These are phyloP conservation scores for Zygnema circumcarinatum DNA, from an alignment of 139 green algal species.

Conservation along the genomic window DNA sequence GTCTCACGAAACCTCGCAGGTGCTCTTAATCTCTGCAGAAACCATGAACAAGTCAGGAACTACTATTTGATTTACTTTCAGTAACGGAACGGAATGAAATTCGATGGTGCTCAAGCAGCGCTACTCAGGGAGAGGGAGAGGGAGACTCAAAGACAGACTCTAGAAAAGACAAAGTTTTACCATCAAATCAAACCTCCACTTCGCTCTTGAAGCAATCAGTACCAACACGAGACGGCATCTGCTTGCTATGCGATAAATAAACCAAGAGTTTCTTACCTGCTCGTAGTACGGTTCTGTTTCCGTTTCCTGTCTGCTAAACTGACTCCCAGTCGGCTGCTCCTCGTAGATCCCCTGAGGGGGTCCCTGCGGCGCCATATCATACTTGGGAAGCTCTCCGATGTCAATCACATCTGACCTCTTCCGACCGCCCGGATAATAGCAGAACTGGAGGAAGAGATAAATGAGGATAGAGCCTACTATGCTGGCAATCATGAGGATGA, in stretches of 20 bases:
- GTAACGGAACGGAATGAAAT: background rate
- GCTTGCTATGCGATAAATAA: background rate
- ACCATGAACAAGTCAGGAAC: background rate
- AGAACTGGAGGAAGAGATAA: background rate
- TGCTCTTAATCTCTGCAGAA: background rate
- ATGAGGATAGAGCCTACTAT: background rate
- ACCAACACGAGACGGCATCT: background rate
- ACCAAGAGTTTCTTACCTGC: background rate
- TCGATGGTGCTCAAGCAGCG: background rate
- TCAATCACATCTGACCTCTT: slow-evolving; percentile 11
- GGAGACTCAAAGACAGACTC: background rate
- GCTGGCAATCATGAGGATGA: background rate
- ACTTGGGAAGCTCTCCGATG: background rate
- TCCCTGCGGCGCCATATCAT: background rate
- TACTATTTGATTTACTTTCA: background rate
- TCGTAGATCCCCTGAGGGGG: background rate
- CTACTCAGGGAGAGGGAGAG: too few relatives aligned
- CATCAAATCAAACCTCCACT: background rate
- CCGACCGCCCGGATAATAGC: background rate
- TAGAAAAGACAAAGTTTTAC: too few relatives aligned
- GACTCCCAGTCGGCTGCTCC: background rate
- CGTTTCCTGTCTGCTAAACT: background rate
- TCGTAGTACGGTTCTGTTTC: background rate
- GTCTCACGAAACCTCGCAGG: background rate
- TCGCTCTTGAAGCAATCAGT: background rate